Base-by-base conservation (phyloP, 805 yeast genomes). In the Schwanniomyces polymorphus region DNA sequence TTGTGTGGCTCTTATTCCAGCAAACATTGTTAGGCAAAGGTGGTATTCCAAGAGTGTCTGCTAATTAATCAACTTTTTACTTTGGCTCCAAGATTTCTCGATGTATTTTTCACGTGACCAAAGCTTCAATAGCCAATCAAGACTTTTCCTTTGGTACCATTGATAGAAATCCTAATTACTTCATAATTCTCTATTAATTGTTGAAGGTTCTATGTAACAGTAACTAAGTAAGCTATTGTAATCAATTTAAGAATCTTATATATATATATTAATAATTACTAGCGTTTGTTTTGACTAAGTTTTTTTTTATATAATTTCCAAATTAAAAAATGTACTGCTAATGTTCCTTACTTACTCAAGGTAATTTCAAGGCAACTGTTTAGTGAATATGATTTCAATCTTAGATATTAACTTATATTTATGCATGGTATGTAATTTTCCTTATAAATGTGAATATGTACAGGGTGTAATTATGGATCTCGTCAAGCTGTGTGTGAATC, bases 1-100 rank as follows among this genome's bases (percentile, higher is more conserved):
- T 42, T 76, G 74, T 4, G 81, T 71, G 9, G 88, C 88, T 65
- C 73, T 81, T 50, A 82, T 70, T 25, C 60, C 51, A 17, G 52
- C 48, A 57, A 71, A 79, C 85, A 81, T 82, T 38, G 18, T 53
- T 37, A 21, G 12, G 7, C 12, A 14, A 16, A 31, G 11, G 35
- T 16, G 17, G 11, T 31, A 31, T 31, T 31, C 18, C 4, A 11
- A 31, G 7, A 10, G n/a, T 31, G 35, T 16, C 7, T 31, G 35
- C 17, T 31, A 16, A 31, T 31, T 6, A 16, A 8, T 29, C n/a
- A 31, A 31, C 35, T 31, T 31, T 31, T 31, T 21, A 31, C 14
- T 31, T 31, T 31, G 35, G 2, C n/a, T 31, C 14, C 35, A 31
- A 18, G 17, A 6, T 14, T 31, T 31, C 17, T 31, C 35, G 35